Conservation (phyloP, 257 asterid species). For the Plantago ovata region DNA sequence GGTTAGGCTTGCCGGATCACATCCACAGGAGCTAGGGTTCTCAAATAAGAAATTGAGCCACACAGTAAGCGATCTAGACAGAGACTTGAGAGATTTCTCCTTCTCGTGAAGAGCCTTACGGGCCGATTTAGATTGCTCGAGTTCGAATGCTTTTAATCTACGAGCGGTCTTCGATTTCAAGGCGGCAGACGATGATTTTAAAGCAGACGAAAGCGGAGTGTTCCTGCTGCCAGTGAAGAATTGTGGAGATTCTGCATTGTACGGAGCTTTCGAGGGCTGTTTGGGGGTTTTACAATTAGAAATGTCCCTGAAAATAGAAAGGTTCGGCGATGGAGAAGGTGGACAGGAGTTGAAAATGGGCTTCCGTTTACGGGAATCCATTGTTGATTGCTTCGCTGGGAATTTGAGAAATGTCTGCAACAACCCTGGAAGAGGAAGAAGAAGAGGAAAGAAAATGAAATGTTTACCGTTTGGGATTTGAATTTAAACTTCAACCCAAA, state of each 20-base stretch:
- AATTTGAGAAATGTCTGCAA: slow-evolving; percentile 6
- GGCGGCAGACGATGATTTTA: slow-evolving; percentile 42
- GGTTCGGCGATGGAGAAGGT: neutral
- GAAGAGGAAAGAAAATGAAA: neutral
- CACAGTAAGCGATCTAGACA: slow-evolving; percentile 74
- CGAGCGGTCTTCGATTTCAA: slow-evolving; percentile 57
- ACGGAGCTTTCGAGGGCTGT: slow-evolving; percentile 60
- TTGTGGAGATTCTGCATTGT: slow-evolving; percentile 38
- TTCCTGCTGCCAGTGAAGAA: slow-evolving; percentile 62
- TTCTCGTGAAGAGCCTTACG: slow-evolving; percentile 61
- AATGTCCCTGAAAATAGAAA: slow-evolving; percentile 2
- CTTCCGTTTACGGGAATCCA: slow-evolving; percentile 23
- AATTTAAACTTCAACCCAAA: neutral
- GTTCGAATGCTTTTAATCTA: slow-evolving; percentile 69
- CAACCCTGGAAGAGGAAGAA: neutral
- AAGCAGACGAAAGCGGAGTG: slow-evolving; percentile 48
- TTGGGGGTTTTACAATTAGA: slow-evolving; percentile 44
- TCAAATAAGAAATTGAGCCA: slow-evolving; percentile 90
- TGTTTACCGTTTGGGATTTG: slow-evolving; percentile 8
- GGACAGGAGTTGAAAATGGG: slow-evolving; percentile 2
- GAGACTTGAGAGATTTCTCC: slow-evolving; percentile 61
- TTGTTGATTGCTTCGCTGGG: neutral
- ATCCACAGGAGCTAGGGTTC: slow-evolving; percentile 80
- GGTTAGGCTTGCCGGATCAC: slow-evolving; percentile 47
- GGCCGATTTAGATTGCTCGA: slow-evolving; percentile 80